A percentile compares a stretch with the other conserved stretches of the same genome.
phyloP scores from a whole-genome alignment of 2,329 filamentous ascomycete species.

The Pestalotiopsis sp. region DNA sequence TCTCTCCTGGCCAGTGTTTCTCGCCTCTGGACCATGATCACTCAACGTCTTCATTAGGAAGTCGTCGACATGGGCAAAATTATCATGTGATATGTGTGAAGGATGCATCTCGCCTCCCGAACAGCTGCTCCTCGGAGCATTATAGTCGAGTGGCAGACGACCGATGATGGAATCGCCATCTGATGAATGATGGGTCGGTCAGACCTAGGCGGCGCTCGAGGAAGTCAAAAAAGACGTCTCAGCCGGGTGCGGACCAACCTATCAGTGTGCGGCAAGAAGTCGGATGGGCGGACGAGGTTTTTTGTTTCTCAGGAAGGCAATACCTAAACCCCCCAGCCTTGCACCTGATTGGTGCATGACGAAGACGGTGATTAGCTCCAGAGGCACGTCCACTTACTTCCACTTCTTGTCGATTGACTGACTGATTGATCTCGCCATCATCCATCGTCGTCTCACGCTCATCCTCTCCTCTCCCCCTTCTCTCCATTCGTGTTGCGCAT shows the following conservation, averaged over 20 bases:
- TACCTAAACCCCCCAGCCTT: constrained; percentile 1
- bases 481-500: neutral
- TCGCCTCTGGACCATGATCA: neutral
- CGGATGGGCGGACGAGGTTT: neutral
- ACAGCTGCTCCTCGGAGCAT: neutral
- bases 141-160: neutral
- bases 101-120: neutral
- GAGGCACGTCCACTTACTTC: constrained; percentile 1
- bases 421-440: constrained; percentile 4
- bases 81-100: neutral
- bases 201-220: neutral
- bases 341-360: constrained; percentile 7
- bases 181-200: neutral
- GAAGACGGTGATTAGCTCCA: constrained; percentile 12
- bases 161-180: neutral
- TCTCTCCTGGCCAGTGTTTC: neutral
- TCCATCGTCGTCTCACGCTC: neutral
- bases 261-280: neutral
- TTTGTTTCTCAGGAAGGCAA: constrained; percentile 8
- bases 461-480: neutral
- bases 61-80: neutral
- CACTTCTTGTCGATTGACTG: neutral
- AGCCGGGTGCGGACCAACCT: neutral
- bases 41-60: neutral
- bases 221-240: constrained; percentile 4